Percentiles rank a stretch among this genome's conserved stretches.
phyloP scores from a whole-genome alignment of 257 asterid species.

The Solanum arcanum region DNA sequence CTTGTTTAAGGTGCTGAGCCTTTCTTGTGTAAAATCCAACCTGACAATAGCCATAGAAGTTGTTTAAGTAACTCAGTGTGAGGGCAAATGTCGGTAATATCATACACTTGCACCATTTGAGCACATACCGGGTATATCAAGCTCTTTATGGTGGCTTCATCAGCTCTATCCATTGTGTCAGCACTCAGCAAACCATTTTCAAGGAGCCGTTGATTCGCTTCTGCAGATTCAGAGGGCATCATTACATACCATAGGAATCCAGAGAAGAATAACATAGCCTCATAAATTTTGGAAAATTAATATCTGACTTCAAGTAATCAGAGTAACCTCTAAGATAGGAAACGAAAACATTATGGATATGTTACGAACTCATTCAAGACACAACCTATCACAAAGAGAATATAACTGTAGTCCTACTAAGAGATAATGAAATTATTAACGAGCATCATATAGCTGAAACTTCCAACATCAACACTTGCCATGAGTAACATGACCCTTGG shows the following conservation, averaged over 20 bases:
- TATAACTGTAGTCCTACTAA: not conserved
- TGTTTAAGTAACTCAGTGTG: not conserved
- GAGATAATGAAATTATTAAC: not conserved
- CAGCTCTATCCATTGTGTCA: conserved; percentile 58
- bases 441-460: not conserved
- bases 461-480: conserved; percentile 40
- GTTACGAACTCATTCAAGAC: not conserved
- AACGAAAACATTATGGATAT: not conserved
- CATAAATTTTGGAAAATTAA: not conserved
- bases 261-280: not conserved
- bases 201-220: conserved; percentile 80
- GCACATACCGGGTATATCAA: conserved; percentile 69
- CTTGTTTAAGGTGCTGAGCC: conserved; percentile 77
- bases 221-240: conserved; percentile 24
- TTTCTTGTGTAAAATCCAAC: conserved; percentile 94
- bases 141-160: conserved; percentile 57
- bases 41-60: conserved; percentile 17
- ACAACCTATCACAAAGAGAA: not conserved
- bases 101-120: not conserved
- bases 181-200: conserved; percentile 68
- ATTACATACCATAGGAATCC: not conserved
- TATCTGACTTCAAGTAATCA: not conserved
- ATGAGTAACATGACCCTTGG: conserved; percentile 83
- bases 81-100: not conserved
- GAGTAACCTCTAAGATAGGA: not conserved